A percentile compares a stretch with the other conserved stretches of the same genome.
Conservation (phyloP, 805 yeast species). For the Yamadazyma phyllophila region DNA sequence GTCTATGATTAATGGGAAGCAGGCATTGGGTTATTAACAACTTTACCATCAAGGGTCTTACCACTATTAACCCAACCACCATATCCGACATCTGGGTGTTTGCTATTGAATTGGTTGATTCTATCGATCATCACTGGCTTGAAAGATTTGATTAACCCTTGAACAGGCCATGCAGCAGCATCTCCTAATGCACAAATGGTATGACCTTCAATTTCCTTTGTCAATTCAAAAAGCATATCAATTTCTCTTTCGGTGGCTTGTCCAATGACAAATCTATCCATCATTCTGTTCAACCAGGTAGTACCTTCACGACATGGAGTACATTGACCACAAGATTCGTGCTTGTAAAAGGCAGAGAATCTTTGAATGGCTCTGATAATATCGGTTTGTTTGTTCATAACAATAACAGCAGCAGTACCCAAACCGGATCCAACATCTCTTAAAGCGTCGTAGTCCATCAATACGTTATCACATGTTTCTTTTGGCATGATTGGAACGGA, state of each 20-base stretch:
- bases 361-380: conserved; percentile 84
- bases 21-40: conserved; percentile 59
- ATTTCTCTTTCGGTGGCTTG: conserved; percentile 81
- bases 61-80: conserved; percentile 81
- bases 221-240: conserved; percentile 79
- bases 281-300: conserved; percentile 77
- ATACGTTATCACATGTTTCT: conserved; percentile 60
- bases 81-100: conserved; percentile 47
- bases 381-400: conserved; percentile 84
- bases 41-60: conserved; percentile 59
- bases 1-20: conserved; percentile 26
- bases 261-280: conserved; percentile 77
- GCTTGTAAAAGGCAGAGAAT: conserved; percentile 80
- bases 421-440: conserved; percentile 83
- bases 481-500: conserved; percentile 82
- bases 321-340: conserved; percentile 93
- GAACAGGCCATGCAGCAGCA: conserved; percentile 93
- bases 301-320: conserved; percentile 96
- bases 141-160: conserved; percentile 82
- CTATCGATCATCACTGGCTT: conserved; percentile 79
- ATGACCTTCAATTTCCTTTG: conserved; percentile 87
- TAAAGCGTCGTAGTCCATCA: conserved; percentile 88
- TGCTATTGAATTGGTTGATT: conserved; percentile 58
- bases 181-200: conserved; percentile 91
- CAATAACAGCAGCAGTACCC: conserved; percentile 92